Percentiles rank a stretch among this genome's conserved stretches.
Conservation (phyloP, 1,284 basidiomycete genomes). For the Gomphus bonarii region DNA sequence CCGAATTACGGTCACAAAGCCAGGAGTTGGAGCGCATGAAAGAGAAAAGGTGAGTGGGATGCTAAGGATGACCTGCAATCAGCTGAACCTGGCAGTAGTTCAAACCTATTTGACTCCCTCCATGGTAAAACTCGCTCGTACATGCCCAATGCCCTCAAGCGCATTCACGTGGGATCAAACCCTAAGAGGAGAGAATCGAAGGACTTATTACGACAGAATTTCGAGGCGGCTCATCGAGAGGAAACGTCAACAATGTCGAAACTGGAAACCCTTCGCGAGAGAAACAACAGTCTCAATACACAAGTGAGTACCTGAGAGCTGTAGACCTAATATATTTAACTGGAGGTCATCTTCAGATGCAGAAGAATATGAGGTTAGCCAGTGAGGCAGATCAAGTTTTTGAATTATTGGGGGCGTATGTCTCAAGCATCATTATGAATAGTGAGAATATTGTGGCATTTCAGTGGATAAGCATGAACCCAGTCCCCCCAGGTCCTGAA, state of each 20-base stretch:
- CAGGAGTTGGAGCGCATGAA: neutral
- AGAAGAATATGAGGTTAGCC: neutral
- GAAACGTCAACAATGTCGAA: neutral
- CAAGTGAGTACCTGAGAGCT: neutral
- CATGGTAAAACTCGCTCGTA: neutral
- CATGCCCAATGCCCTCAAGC: neutral
- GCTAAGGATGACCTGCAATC: neutral
- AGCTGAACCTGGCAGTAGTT: neutral
- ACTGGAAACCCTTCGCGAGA: neutral
- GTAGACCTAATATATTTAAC: neutral
- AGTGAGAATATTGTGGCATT: neutral
- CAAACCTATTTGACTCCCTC: neutral
- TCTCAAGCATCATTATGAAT: neutral
- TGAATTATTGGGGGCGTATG: neutral
- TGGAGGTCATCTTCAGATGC: neutral
- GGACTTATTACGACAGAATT: neutral
- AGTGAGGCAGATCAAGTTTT: constrained; percentile 7
- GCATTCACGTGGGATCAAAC: neutral
- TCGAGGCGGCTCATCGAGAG: neutral
- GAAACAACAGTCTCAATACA: neutral
- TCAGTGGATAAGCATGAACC: neutral
- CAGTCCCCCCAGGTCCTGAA: neutral
- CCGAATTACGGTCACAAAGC: neutral
- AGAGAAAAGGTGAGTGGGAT: constrained; percentile 1
- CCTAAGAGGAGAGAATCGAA: neutral